Evolutionary conservation across 441 rosid species (phyloP).

Genomic region (Breynia disticha): DNA sequence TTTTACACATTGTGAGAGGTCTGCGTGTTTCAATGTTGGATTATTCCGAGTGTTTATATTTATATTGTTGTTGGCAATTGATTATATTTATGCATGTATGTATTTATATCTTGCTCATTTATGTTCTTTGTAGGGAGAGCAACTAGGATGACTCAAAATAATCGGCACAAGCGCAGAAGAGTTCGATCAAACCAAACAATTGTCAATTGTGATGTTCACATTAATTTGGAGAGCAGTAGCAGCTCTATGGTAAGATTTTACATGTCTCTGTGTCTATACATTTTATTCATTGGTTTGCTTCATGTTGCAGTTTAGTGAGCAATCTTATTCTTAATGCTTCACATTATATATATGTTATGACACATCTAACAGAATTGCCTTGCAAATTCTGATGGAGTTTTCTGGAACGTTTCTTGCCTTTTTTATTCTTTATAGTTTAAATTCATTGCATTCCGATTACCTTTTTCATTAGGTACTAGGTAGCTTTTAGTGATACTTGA

Average conservation of each 20-base stretch:
- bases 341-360: too few species aligned
- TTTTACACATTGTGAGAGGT: too few species aligned
- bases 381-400: too few species aligned
- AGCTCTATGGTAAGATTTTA: slow-evolving; percentile 29
- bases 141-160: slow-evolving; percentile 24
- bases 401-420: too few species aligned
- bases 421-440: too few species aligned
- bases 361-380: too few species aligned
- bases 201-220: slow-evolving; percentile 32
- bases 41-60: not conserved
- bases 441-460: too few species aligned
- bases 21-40: not conserved
- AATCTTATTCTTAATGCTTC: too few species aligned
- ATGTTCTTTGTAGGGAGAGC: slow-evolving; percentile 23
- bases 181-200: slow-evolving; percentile 20
- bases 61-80: not conserved
- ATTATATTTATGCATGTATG: not conserved
- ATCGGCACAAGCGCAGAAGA: slow-evolving; percentile 38
- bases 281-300: not conserved
- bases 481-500: too few species aligned
- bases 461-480: too few species aligned
- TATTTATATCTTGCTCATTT: not conserved
- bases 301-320: not conserved
- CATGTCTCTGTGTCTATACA: not conserved
- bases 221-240: slow-evolving; percentile 38